A percentile compares a stretch with the other conserved stretches of the same genome.
phyloP scores from a whole-genome alignment of 108 stramenopile species.

The Chaetoceros muelleri region DNA sequence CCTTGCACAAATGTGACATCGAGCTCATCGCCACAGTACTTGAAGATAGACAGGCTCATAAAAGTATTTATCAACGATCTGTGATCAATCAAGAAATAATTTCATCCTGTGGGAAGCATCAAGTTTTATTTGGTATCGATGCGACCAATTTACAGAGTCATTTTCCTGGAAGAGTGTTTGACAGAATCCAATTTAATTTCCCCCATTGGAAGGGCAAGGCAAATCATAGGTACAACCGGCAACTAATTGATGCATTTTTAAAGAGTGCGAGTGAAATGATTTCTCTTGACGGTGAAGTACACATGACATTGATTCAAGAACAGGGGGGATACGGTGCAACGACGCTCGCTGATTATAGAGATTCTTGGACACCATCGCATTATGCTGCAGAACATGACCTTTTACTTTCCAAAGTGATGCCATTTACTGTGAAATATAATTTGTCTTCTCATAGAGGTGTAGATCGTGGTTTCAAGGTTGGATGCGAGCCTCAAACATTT shows the following conservation, averaged over 20 bases:
- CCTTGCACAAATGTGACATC: constrained; percentile 21
- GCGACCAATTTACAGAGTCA: constrained; percentile 38
- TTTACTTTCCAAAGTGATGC: constrained; percentile 27
- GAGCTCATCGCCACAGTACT: constrained; percentile 54
- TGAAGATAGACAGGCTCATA: constrained; percentile 53
- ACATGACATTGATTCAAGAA: constrained; percentile 52
- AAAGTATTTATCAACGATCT: constrained; percentile 31
- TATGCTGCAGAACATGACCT: constrained; percentile 58
- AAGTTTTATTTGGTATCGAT: constrained; percentile 48
- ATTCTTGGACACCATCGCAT: constrained; percentile 55
- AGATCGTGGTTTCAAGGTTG: constrained; percentile 55
- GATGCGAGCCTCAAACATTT: constrained; percentile 40
- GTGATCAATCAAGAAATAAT: constrained; percentile 14
- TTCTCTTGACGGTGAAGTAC: constrained; percentile 49
- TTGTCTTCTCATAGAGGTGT: constrained; percentile 67
- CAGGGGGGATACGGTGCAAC: constrained; percentile 56
- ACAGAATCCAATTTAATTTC: constrained; percentile 76
- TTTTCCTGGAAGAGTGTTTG: constrained; percentile 39
- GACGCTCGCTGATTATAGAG: constrained; percentile 45
- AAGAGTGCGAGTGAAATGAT: constrained; percentile 39
- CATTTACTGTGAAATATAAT: constrained; percentile 39
- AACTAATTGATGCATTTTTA: constrained; percentile 47
- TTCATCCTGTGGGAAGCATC: constrained; percentile 11
- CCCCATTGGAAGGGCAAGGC: constrained; percentile 82
- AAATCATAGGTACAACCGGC: constrained; percentile 57